These are phyloP conservation scores for Diaporthe citrichinensis DNA, from an alignment of 2,329 filamentous ascomycete species.

Conservation along the genomic window DNA sequence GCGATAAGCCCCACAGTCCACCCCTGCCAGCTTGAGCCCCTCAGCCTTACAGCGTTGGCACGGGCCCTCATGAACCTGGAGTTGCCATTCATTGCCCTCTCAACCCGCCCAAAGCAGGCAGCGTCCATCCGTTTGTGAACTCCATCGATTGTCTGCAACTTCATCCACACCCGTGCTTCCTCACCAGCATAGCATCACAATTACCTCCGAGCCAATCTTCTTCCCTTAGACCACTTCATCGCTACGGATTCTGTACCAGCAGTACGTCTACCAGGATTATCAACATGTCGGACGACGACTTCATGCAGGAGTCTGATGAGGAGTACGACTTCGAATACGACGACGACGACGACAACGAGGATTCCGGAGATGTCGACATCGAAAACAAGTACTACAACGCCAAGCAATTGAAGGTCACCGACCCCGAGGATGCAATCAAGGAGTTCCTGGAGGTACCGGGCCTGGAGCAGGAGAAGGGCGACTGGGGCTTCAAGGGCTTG, in stretches of 20 bases:
- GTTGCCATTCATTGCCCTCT: conserved; percentile 6
- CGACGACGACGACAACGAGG: conserved; percentile 87
- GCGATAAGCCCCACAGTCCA: not conserved
- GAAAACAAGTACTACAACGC: conserved; percentile 99
- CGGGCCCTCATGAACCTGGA: conserved; percentile 19
- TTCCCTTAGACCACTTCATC: not conserved
- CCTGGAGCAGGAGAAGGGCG: conserved; percentile 90
- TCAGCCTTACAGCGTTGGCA: conserved; percentile 32
- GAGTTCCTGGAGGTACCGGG: conserved; percentile 92
- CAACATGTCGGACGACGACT: conserved; percentile 88
- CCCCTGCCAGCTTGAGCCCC: not conserved
- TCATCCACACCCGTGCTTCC: not conserved
- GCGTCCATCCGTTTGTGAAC: not conserved
- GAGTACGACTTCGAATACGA: conserved; percentile 99
- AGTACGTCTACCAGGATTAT: conserved; percentile 10
- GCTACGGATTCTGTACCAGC: not conserved
- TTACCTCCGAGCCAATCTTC: not conserved
- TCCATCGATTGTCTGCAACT: conserved; percentile 24
- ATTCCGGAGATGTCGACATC: conserved; percentile 91
- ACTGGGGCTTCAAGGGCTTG: conserved; percentile 98
- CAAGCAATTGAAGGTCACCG: conserved; percentile 92
- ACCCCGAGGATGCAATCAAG: conserved; percentile 88
- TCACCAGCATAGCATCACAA: not conserved
- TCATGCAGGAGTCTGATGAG: conserved; percentile 92
- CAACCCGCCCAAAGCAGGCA: conserved; percentile 18